Conservation (phyloP, 768 basidiomycete genomes). For the Naganishia vaughanmartiniae region DNA sequence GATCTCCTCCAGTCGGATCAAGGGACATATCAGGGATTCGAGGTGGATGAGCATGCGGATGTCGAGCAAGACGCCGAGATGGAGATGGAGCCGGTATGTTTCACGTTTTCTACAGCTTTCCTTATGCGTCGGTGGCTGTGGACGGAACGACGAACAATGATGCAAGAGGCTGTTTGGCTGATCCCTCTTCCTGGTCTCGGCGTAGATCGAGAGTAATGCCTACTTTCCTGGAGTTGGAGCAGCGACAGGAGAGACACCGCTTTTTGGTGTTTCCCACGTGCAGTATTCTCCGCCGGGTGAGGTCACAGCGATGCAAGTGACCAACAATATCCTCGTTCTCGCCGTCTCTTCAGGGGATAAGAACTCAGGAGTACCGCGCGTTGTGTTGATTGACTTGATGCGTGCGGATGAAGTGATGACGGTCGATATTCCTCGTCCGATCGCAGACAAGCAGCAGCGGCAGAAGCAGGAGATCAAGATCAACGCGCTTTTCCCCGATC, state of each 20-base stretch:
- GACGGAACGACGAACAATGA: too few species aligned
- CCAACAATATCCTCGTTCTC: constrained; percentile 84
- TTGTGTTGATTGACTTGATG: constrained; percentile 85
- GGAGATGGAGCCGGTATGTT: constrained; percentile 57
- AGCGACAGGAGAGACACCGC: constrained; percentile 22
- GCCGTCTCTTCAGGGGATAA: constrained; percentile 56
- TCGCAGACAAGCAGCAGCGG: not conserved
- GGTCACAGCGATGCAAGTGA: constrained; percentile 76
- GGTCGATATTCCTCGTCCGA: constrained; percentile 61
- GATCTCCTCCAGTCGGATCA: constrained; percentile 56
- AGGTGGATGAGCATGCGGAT: constrained; percentile 53
- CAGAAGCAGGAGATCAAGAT: constrained; percentile 61
- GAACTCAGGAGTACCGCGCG: constrained; percentile 52
- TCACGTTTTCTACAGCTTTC: not conserved
- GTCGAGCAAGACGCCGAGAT: constrained; percentile 54
- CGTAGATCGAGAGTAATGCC: constrained; percentile 53
- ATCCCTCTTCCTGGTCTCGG: constrained; percentile 26
- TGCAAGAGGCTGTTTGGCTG: not conserved
- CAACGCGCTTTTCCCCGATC: constrained; percentile 83
- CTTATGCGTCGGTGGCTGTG: too few species aligned
- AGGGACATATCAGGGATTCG: constrained; percentile 73
- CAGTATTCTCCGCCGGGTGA: constrained; percentile 84
- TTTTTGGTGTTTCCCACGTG: constrained; percentile 57
- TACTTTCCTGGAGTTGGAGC: constrained; percentile 12
- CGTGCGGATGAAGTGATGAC: constrained; percentile 73